Evolutionary conservation across 2,329 filamentous ascomycete species (phyloP).

Genomic region (Parasarocladium wereldwijsianum): DNA sequence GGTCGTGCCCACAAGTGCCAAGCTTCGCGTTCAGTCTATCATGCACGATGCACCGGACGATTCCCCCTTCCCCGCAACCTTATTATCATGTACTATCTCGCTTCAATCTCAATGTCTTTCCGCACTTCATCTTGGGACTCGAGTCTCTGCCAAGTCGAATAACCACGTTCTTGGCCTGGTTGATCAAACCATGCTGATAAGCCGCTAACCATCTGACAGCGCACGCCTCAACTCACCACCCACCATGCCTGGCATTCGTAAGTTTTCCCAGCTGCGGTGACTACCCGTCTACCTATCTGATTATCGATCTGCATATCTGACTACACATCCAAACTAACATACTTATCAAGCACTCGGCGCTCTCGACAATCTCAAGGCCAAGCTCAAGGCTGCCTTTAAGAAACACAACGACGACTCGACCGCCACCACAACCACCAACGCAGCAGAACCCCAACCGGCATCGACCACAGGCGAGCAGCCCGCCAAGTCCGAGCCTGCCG

Average conservation of each 20-base stretch:
- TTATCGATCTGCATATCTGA: slow-evolving; percentile 2
- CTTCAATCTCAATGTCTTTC: too few relatives aligned
- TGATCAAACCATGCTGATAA: too few relatives aligned
- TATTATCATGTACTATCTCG: too few relatives aligned
- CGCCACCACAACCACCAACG: not conserved
- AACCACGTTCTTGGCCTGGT: too few relatives aligned
- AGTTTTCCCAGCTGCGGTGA: slow-evolving; percentile 15
- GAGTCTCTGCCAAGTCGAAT: too few relatives aligned
- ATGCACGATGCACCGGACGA: too few relatives aligned
- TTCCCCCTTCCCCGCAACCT: too few relatives aligned
- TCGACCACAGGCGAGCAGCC: slow-evolving; percentile 6
- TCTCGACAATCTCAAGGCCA: slow-evolving; percentile 39
- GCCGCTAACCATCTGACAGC: slow-evolving; percentile 1
- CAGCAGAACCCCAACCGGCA: slow-evolving; percentile 10
- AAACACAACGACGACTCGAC: slow-evolving; percentile 21
- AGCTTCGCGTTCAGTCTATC: too few relatives aligned
- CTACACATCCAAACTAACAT: slow-evolving; percentile 5
- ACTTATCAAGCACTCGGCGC: slow-evolving; percentile 30
- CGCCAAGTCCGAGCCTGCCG: slow-evolving; percentile 5
- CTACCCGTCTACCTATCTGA: not conserved
- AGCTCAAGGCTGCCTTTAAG: slow-evolving; percentile 38
- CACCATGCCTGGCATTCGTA: slow-evolving; percentile 39
- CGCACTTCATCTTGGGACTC: too few relatives aligned
- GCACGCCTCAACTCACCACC: slow-evolving; percentile 2
- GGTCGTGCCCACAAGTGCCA: too few relatives aligned